Evolutionary conservation across 2,329 filamentous ascomycete genomes (phyloP), one percentile per base, ranked within the genome.

Genomic region (Chrysoporthe puriensis): DNA sequence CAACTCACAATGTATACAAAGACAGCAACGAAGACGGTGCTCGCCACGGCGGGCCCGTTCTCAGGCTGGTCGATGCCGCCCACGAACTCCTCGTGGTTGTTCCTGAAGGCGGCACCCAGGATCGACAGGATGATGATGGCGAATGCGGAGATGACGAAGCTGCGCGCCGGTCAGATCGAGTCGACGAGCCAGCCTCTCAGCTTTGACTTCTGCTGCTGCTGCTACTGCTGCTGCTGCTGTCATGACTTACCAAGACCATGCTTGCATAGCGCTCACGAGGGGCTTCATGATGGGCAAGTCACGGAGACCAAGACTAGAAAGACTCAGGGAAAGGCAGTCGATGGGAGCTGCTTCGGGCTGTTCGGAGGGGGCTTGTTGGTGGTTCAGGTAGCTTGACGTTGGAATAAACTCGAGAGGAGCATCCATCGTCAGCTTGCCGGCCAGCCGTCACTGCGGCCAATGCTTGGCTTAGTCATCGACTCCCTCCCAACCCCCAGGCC

Each of bases 181-280:
- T 13, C 26, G 50, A 46, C n/a, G 50, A 21, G 21, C 26, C 26
- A 64, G 21, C 18, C 62, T 26, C 13, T 6, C 14, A n/a, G 64
- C 58, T 44, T 8, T 9, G 42, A 56, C 54, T 50, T 18, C 54
- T 40, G 58, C 63, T n/a, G 32, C 43, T 66, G 57, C 56, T 48
- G 65, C 64, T 40, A 64, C 46, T 16, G 61, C 50, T 46, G 62
- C 57, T 56, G 60, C 61, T 61, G 57, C 63, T n/a, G 7, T 40
- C 48, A 66, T 60, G 68, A 79, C 88, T 77, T 84, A 97, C 94
- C 94, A 97, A 84, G 90, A 93, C 94, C 94, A 97, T 76, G 94
- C 95, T 83, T 97, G 94, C 83, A 94, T 87, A 73, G 93, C 90
- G 77, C 93, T 91, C 74, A 98, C 92, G 77, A 98, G 85, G 73